Base-by-base conservation (phyloP, 148 eudicot genomes). In the Rhododendron vialii region DNA sequence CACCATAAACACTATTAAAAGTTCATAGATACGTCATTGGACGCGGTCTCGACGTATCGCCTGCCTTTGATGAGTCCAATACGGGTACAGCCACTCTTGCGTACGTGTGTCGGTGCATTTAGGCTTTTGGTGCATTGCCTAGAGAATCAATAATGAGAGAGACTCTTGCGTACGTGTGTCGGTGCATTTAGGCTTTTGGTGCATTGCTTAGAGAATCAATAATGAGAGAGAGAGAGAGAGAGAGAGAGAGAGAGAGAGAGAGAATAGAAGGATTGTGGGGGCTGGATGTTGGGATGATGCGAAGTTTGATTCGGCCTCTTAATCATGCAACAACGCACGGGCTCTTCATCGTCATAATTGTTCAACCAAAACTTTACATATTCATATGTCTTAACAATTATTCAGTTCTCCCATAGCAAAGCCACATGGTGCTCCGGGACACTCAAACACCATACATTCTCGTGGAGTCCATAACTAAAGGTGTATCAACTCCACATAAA, bases 271-370 rank as follows among this genome's bases (percentile, higher is more conserved):
- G 3, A 20, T 0, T 0, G 53, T 45, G 51, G 35, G 82, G 30
- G 17, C 7, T 26, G 59, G 15, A 50, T 81, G 59, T 10, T 57
- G 7, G 59, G 45, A 26, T 51, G 28, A 53, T 28, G 15, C 17
- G 41, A 83, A 4, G 45, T 12, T 9, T 69, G 78, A 55, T 83
- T 83, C 7, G 38, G 78, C 59, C 78, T 69, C 48, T 69, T 69
- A 47, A 83, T 83, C 59, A 83, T 83, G 63, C 18, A 28, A 83
- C 47, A 1, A 30, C 18, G 43, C 78, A 83, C 78, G 78, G 85
- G 85, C 43, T 15, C 78, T 83, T 48, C 9, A 28, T 28, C n/a
- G 7, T 67, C 78, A 83, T 69, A 20, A 69, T 83, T 83, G 45
- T 47, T 47, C 85, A 30, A 47, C 78, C 59, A 69, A 63, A n/a